Base-by-base conservation (phyloP, 768 basidiomycete species). In the Lentinula sp. region DNA sequence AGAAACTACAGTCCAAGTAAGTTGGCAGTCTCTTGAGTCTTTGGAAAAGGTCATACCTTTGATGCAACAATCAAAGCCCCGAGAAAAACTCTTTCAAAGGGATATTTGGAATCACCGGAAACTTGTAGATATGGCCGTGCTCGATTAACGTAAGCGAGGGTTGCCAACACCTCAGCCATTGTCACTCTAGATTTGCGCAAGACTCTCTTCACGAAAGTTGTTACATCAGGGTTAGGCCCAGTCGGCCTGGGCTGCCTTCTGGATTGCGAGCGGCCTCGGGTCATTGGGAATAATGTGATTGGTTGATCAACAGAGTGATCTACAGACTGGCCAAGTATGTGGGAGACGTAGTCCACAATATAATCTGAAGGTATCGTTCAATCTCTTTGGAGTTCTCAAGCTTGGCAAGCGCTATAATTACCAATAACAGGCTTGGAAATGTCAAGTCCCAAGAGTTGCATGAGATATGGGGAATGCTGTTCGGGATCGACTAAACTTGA, bases 81-180 rank as follows among this genome's bases (percentile, higher is more conserved):
- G 48, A 95, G 83, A 75, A 95, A 95, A 35, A 95, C 93, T 48
- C 93, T 86, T 74, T 95, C 92, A 56, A 89, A 80, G 15, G 91
- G 93, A 89, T 89, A 91, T 60, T 81, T 75, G 4, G 50, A 34
- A 68, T 91, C 88, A 63, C 88, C 76, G 10, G 88, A 87, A 65
- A 91, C 91, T 68, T 89, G 86, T 46, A 93, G 80, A 70, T 90
- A 87, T 3, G 87, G 87, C 66, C 85, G 85, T 2, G 89, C 87
- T 60, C 90, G 76, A 73, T 85, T 76, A 70, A 92, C 85, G 73
- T 92, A 93, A 69, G 87, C 87, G 58, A 91, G 84, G 8, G 89
- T 71, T 32, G 83, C 84, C 59, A 92, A 80, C 67, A 91, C 71
- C 51, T 84, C 85, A 42, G 89, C 79, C 51, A 85, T 80, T 64